phyloP scores from a whole-genome alignment of 768 basidiomycete genomes.

The Cystobasidium ongulense region DNA sequence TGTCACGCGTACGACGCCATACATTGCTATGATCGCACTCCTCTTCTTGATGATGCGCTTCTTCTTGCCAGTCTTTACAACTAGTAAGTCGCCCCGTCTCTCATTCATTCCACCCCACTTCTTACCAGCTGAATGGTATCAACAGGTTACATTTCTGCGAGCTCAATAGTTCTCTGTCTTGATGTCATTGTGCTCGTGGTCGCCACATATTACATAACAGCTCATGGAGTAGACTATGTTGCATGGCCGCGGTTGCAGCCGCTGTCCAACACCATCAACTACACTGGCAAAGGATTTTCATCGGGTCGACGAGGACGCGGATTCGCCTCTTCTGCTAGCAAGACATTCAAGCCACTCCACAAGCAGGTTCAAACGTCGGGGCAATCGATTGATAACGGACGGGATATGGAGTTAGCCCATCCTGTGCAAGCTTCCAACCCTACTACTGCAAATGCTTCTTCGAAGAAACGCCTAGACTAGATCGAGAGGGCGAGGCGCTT shows the following conservation, averaged over 20 bases:
- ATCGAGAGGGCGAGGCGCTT: neutral
- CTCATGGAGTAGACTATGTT: slow-evolving; percentile 89
- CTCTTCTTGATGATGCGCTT: slow-evolving; percentile 77
- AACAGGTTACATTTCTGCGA: slow-evolving; percentile 23
- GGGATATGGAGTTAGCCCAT: slow-evolving; percentile 24
- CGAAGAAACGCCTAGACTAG: slow-evolving; percentile 24
- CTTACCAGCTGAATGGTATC: neutral
- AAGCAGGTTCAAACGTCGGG: neutral
- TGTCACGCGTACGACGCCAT: slow-evolving; percentile 52
- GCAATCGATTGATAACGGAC: neutral
- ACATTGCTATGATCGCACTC: slow-evolving; percentile 65
- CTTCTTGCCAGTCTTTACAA: slow-evolving; percentile 27
- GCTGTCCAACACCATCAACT: slow-evolving; percentile 67
- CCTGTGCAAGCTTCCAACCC: slow-evolving; percentile 2
- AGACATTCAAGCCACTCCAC: neutral
- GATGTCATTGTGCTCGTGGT: slow-evolving; percentile 59
- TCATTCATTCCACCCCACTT: neutral
- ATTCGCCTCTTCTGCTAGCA: slow-evolving; percentile 12
- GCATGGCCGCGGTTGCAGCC: slow-evolving; percentile 84
- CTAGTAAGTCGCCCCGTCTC: slow-evolving; percentile 27
- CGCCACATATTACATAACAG: slow-evolving; percentile 63
- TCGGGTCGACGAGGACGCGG: slow-evolving; percentile 31
- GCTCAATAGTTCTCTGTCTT: slow-evolving; percentile 64
- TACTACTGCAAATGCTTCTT: neutral
- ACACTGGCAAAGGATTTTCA: slow-evolving; percentile 54